Conservation (phyloP, 1,139 yeast genomes). For the Chernovozyma sophiae-reginae region DNA sequence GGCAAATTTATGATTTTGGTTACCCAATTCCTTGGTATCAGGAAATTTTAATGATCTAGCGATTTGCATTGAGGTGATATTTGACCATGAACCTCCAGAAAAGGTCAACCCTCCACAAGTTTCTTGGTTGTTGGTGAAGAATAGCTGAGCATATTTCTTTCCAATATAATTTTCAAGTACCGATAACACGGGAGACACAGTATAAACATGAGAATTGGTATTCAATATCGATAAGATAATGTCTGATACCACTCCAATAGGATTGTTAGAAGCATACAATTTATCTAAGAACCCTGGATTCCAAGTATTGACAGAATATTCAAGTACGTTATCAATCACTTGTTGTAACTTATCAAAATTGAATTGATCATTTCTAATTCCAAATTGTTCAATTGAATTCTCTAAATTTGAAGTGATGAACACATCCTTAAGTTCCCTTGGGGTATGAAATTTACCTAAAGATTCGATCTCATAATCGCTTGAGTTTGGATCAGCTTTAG, state of each 20-base stretch:
- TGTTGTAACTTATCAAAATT: conserved; percentile 27
- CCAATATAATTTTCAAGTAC: conserved; percentile 70
- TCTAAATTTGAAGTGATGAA: conserved; percentile 10
- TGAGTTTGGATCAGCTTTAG: conserved; percentile 30
- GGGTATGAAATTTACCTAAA: conserved; percentile 38
- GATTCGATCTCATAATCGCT: conserved; percentile 23
- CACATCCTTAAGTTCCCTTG: conserved; percentile 26
- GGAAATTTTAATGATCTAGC: conserved; percentile 69
- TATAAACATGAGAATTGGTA: conserved; percentile 83
- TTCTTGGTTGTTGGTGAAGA: conserved; percentile 41
- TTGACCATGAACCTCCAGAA: conserved; percentile 87
- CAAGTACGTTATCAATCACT: conserved; percentile 55
- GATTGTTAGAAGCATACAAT: conserved; percentile 78
- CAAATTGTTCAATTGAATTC: conserved; percentile 6
- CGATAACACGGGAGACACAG: conserved; percentile 80
- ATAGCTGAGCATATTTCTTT: conserved; percentile 62
- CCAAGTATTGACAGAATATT: conserved; percentile 81
- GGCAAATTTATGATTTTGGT: conserved; percentile 54
- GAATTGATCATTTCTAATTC: conserved; percentile 15
- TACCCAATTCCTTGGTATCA: conserved; percentile 65
- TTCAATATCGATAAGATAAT: conserved; percentile 64
- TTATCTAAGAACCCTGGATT: conserved; percentile 83
- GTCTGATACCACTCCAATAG: conserved; percentile 78
- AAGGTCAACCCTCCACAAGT: conserved; percentile 80
- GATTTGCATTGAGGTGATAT: conserved; percentile 73